Evolutionary conservation across 1,284 basidiomycete genomes (phyloP), one percentile per base, ranked within the genome.

Genomic region (Phylloboletellus chloephorus): DNA sequence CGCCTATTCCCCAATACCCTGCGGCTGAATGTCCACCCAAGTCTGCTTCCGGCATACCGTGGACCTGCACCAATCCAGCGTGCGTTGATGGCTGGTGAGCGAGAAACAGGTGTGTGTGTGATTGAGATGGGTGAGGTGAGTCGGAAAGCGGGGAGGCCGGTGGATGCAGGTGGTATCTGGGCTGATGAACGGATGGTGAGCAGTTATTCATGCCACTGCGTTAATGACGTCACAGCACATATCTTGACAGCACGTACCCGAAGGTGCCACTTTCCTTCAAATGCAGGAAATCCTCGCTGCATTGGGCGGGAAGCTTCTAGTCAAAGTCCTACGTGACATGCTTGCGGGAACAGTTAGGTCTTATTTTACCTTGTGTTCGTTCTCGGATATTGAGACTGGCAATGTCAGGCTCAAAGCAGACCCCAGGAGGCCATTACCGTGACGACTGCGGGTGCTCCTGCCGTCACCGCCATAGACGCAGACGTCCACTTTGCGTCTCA

Each of bases 41-140:
- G 91, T 13, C 67, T 93, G 0, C 72, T 98, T 16, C 95, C 94
- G 0, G 65, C 72, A n/a, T 91, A 91, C 62, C 78, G 93, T 17
- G 95, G 95, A 0, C 82, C 95, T 0, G 89, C 93, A 2, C 95
- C 94, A 0, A 87, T 98, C 25, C 95, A 98, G 60, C 88, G 84
- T 63, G 75, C 86, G 0, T 70, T 98, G 26, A 66, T 54, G 48
- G 17, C 52, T 39, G 71, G 73, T 1, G 68, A 72, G 44, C 46
- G 24, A 24, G 61, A 66, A 35, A 79, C 76, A 2, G 82, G 80
- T 0, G 80, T 85, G 0, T 76, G 69, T 20, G 67, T 86, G 4
- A 68, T 74, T 37, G 68, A 70, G 46, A 73, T 76, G 67, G 64
- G 63, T 23, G 65, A 71, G 39, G 61, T 59, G 2, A 52, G 42